phyloP scores from a whole-genome alignment of 148 eudicot genomes.

The Chenopodium album region DNA sequence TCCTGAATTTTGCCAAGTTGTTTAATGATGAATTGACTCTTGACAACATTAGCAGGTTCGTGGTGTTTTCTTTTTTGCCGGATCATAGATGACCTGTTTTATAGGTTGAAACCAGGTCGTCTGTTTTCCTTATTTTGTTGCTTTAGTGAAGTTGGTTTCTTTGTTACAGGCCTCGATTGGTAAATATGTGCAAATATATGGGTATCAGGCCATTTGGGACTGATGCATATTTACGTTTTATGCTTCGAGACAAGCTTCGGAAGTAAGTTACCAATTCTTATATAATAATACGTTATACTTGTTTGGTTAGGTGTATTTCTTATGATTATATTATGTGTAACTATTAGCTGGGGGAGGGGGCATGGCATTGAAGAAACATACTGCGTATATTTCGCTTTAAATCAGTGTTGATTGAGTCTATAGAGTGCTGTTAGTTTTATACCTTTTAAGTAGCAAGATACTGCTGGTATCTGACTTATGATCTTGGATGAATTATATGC shows the following conservation, averaged over 20 bases:
- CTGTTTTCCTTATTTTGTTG: not conserved
- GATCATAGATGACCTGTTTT: not conserved
- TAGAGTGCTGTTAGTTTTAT: too few species aligned
- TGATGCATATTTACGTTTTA: slow-evolving; percentile 72
- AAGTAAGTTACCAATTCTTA: slow-evolving; percentile 38
- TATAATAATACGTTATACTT: too few species aligned
- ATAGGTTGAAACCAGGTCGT: not conserved
- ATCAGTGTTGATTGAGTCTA: too few species aligned
- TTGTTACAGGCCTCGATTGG: slow-evolving; percentile 64
- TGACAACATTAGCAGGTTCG: slow-evolving; percentile 88
- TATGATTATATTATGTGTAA: too few species aligned
- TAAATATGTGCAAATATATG: slow-evolving; percentile 94
- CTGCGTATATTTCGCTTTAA: too few species aligned
- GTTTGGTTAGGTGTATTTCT: too few species aligned
- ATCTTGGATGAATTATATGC: too few species aligned
- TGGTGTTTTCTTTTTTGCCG: not conserved
- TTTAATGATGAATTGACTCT: slow-evolving; percentile 84
- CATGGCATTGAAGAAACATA: too few species aligned
- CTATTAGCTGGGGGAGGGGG: too few species aligned
- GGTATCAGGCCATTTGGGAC: slow-evolving; percentile 78
- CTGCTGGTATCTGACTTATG: too few species aligned
- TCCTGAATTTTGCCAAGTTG: slow-evolving; percentile 74
- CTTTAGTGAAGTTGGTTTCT: slow-evolving; percentile 2
- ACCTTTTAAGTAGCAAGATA: too few species aligned
- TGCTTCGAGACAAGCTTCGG: slow-evolving; percentile 75